Conservation (phyloP, 1,284 basidiomycete genomes). For the Sporisorium iseilematis-ciliati region DNA sequence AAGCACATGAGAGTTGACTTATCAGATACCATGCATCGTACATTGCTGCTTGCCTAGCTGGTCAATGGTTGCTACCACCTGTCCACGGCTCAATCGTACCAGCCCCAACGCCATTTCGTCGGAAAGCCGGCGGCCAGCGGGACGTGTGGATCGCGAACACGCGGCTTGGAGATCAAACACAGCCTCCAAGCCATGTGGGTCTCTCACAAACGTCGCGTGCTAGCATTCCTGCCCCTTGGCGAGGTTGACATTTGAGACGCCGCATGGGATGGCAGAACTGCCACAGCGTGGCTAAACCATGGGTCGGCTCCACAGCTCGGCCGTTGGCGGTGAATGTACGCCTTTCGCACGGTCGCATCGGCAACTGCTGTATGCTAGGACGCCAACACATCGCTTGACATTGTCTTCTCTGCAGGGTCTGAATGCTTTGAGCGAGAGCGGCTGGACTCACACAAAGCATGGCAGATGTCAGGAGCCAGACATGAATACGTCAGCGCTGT, state of each 20-base stretch:
- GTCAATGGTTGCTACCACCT: background rate
- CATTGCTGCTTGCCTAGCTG: background rate
- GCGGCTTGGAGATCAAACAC: background rate
- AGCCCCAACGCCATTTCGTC: background rate
- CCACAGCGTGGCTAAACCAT: background rate
- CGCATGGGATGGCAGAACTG: background rate
- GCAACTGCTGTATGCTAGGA: background rate
- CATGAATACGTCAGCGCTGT: no score
- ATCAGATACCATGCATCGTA: background rate
- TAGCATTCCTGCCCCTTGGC: background rate
- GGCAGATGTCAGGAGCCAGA: no score
- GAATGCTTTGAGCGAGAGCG: no score
- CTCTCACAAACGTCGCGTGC: background rate
- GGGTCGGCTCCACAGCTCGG: background rate
- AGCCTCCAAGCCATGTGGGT: slow-evolving; percentile 2
- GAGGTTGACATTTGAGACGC: background rate
- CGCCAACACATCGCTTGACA: no score
- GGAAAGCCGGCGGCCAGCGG: background rate
- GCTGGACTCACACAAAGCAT: no score
- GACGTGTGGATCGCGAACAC: background rate
- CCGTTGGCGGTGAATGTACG: background rate
- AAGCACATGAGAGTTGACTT: background rate
- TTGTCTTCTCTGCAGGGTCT: no score
- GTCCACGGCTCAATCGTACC: background rate
- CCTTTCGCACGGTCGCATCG: background rate